Percentiles rank a stretch among this genome's conserved stretches.
Evolutionary conservation across 73 alveolate genomes (phyloP).

Genomic region (Uronychia binucleata): DNA sequence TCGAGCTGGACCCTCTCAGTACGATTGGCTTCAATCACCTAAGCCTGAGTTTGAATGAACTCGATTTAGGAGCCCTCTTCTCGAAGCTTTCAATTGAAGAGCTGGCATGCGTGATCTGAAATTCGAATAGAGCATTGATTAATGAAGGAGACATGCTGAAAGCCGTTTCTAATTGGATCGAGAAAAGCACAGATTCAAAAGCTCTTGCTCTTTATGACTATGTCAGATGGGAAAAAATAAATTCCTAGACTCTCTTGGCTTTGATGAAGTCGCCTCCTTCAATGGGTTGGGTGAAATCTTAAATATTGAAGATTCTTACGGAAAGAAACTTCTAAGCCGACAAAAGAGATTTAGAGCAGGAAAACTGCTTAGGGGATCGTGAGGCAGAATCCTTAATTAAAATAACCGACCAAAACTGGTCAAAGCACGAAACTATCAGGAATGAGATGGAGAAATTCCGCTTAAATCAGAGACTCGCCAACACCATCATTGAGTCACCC

Average conservation of each 20-base stretch:
- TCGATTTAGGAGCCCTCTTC: not conserved
- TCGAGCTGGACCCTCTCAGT: not conserved
- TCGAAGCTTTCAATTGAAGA: not conserved
- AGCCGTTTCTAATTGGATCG: not conserved
- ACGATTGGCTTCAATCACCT: no score
- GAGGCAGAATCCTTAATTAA: not conserved
- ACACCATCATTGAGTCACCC: conserved; percentile 14
- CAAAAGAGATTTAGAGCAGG: no score
- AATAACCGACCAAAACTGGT: not conserved
- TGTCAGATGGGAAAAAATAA: not conserved
- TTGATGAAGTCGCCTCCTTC: not conserved
- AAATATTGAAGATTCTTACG: not conserved
- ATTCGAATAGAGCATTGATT: not conserved
- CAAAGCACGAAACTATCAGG: not conserved
- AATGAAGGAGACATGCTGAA: not conserved
- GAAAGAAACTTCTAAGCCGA: not conserved
- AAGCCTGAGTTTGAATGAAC: not conserved
- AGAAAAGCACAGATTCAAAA: not conserved
- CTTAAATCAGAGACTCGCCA: not conserved
- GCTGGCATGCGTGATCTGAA: not conserved
- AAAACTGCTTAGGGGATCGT: not conserved
- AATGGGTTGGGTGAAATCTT: not conserved
- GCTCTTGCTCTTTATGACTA: not conserved
- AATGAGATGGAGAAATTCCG: conserved; percentile 7
- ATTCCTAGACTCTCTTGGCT: not conserved